These are phyloP conservation scores for Fragilaria radians DNA, from an alignment of 108 stramenopile genomes.

Conservation along the genomic window DNA sequence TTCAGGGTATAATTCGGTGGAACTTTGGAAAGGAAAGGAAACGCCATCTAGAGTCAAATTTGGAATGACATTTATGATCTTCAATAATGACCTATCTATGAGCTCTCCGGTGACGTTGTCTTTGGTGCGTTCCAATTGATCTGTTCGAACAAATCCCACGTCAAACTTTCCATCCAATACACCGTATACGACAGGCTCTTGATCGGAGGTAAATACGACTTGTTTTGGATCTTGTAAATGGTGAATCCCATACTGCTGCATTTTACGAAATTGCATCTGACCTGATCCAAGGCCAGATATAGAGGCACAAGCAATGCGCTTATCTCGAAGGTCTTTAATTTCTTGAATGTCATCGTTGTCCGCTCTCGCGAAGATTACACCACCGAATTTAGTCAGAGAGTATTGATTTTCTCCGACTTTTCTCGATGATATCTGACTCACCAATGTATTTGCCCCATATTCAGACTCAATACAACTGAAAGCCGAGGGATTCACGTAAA, in stretches of 20 bases:
- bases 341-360: conserved; percentile 14
- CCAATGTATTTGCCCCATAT: conserved; percentile 7
- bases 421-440: neutral
- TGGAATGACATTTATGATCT: conserved; percentile 14
- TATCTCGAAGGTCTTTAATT: conserved; percentile 19
- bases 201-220: conserved; percentile 25
- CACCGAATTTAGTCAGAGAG: conserved; percentile 9
- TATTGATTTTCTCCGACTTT: conserved; percentile 6
- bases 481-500: conserved; percentile 14
- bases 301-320: conserved; percentile 18
- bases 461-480: conserved; percentile 15
- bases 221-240: conserved; percentile 24
- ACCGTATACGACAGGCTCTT: conserved; percentile 24
- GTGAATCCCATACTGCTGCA: conserved; percentile 19
- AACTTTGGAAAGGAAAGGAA: conserved; percentile 22
- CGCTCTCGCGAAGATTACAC: conserved; percentile 8
- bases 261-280: conserved; percentile 29
- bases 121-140: conserved; percentile 17
- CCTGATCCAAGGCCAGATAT: conserved; percentile 24
- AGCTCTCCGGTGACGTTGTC: conserved; percentile 8
- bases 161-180: conserved; percentile 26
- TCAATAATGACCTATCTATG: conserved; percentile 13
- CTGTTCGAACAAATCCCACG: conserved; percentile 32
- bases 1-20: conserved; percentile 26
- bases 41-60: conserved; percentile 23